Conservation (phyloP, 768 basidiomycete genomes). For the Dacryopinax primogenitus region DNA sequence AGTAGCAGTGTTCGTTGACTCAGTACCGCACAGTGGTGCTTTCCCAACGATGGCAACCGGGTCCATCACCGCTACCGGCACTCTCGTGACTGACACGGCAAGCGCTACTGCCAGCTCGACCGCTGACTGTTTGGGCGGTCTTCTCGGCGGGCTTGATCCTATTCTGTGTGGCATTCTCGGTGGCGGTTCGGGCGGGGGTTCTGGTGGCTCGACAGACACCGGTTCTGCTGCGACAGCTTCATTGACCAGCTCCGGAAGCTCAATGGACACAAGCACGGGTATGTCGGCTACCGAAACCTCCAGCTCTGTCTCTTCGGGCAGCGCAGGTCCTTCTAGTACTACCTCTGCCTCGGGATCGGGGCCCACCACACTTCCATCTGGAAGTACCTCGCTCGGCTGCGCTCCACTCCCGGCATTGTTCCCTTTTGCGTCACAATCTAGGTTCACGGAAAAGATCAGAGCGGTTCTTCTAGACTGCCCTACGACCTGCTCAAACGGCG, state of each 20-base stretch:
- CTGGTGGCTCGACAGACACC: neutral
- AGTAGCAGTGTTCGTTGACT: neutral
- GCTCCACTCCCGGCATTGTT: neutral
- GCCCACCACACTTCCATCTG: neutral
- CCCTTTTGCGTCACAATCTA: neutral
- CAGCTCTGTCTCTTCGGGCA: neutral
- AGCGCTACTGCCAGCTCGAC: neutral
- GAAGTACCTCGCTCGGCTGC: neutral
- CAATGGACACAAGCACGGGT: neutral
- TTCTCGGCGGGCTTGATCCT: neutral
- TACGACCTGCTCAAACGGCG: conserved; percentile 3
- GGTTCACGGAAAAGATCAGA: neutral
- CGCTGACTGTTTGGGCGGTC: neutral
- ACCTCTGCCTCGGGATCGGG: neutral
- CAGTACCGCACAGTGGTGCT: neutral
- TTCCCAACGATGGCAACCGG: neutral
- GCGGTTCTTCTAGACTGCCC: neutral
- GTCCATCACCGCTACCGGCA: neutral
- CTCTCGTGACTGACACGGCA: neutral
- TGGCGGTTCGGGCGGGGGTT: neutral
- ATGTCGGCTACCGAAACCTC: neutral
- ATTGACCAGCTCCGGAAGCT: neutral
- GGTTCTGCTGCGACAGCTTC: neutral
- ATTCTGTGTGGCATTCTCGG: neutral
- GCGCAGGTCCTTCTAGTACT: neutral